Conservation (phyloP, 2,329 filamentous ascomycete genomes). For the Aspergillus novofumigatus region DNA sequence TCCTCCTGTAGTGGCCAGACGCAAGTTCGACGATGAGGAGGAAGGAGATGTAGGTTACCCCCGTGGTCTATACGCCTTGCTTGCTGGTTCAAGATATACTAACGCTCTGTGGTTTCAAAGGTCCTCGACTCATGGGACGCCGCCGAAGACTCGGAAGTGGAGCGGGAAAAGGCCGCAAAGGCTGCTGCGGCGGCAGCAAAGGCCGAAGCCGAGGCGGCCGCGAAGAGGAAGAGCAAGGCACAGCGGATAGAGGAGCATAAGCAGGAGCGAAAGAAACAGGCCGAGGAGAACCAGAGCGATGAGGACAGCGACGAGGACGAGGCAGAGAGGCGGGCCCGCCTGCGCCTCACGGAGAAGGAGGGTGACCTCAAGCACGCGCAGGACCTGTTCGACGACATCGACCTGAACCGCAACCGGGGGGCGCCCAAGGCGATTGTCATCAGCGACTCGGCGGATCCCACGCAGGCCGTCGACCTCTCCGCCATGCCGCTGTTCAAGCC, state of each 20-base stretch:
- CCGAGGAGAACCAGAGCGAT: slow-evolving; percentile 54
- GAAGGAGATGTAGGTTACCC: slow-evolving; percentile 65
- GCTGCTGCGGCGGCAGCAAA: slow-evolving; percentile 82
- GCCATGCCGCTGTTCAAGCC: slow-evolving; percentile 84
- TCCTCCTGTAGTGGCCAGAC: slow-evolving; percentile 46
- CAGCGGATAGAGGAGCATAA: slow-evolving; percentile 80
- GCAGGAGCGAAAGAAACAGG: slow-evolving; percentile 58
- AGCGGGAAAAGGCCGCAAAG: slow-evolving; percentile 91
- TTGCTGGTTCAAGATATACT: neutral
- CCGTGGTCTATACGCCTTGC: neutral
- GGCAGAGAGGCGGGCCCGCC: slow-evolving; percentile 66
- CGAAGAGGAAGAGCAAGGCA: slow-evolving; percentile 84
- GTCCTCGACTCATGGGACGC: slow-evolving; percentile 97
- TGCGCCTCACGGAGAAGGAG: slow-evolving; percentile 78
- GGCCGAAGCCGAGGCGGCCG: slow-evolving; percentile 80
- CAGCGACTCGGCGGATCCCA: slow-evolving; percentile 67
- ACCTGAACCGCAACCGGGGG: slow-evolving; percentile 63
- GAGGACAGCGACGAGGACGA: slow-evolving; percentile 66
- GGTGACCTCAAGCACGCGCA: slow-evolving; percentile 84
- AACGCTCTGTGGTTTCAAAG: slow-evolving; percentile 40
- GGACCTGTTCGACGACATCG: slow-evolving; percentile 78
- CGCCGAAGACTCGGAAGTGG: slow-evolving; percentile 92
- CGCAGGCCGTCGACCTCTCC: slow-evolving; percentile 74
- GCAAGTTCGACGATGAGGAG: slow-evolving; percentile 92
- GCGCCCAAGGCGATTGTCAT: slow-evolving; percentile 61